These are phyloP conservation scores for Apium graveolens DNA, from an alignment of 129 eudicot genomes.

Conservation along the genomic window DNA sequence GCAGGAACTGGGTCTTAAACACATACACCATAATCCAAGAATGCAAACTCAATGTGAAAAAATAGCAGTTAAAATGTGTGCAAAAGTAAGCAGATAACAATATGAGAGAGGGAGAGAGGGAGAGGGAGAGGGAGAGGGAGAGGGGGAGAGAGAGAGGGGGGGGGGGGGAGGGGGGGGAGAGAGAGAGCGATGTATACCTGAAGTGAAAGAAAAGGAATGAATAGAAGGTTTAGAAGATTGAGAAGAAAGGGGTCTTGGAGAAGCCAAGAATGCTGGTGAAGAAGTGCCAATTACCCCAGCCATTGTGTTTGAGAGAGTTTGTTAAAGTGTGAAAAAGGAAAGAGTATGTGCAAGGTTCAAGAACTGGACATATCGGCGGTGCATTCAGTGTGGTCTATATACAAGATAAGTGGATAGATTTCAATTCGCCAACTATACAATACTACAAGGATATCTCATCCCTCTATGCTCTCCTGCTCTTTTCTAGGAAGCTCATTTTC, in stretches of 20 bases:
- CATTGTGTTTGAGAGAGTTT: slow-evolving; percentile 21
- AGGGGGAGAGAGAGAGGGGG: too few relatives aligned
- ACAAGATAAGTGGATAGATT: slow-evolving; percentile 44
- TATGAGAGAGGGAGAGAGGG: too few relatives aligned
- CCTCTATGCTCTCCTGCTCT: too few relatives aligned
- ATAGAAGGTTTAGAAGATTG: slow-evolving; percentile 29
- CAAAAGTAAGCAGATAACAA: not conserved
- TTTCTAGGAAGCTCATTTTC: too few relatives aligned
- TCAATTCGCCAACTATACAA: slow-evolving; percentile 11
- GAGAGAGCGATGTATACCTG: slow-evolving; percentile 26
- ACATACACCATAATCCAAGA: not conserved
- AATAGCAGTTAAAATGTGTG: not conserved
- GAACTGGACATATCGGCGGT: slow-evolving; percentile 12
- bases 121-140: too few relatives aligned
- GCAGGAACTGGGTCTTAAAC: not conserved
- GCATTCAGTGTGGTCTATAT: not conserved
- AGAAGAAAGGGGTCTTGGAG: slow-evolving; percentile 23
- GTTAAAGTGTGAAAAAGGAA: not conserved
- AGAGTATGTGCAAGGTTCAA: not conserved
- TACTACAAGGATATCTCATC: not conserved
- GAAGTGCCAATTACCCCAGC: slow-evolving; percentile 47
- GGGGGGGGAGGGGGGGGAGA: not conserved
- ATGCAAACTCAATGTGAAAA: not conserved
- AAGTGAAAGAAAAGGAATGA: slow-evolving; percentile 24
- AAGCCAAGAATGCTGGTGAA: slow-evolving; percentile 34